Evolutionary conservation across 2,329 filamentous ascomycete genomes (phyloP), one percentile per base, ranked within the genome.

Genomic region (Cercospora zeae-maydis): DNA sequence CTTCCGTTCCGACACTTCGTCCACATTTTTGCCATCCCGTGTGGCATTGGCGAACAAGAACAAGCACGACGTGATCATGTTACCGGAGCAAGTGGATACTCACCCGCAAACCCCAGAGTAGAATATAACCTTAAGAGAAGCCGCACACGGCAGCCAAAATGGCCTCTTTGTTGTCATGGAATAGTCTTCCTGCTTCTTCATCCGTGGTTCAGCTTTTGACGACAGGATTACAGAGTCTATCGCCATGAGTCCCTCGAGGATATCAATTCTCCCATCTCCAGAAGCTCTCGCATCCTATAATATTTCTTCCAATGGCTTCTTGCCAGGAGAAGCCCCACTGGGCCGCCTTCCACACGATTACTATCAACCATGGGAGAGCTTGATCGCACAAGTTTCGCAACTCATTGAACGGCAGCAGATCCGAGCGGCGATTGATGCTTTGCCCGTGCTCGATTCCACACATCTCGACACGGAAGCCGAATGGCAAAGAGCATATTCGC

Each of bases 321-420:
- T 98, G 57, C 92, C 93, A 2, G 82, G 89, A 67, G 86, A 91
- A 66, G 78, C 89, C 19, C 93, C 93, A 39, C 81, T 97, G 66
- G 86, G 88, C 60, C 81, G 86, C 62, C 85, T 98, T 16, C 88
- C 92, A n/a, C 89, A 96, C 74, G 86, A 88, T 2, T 96, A 96
- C 80, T 98, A 97, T 78, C 88, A 90, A 75, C 91, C 91, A 73
- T 98, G 93, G 93, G 93, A 98, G 78, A 85, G 87, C 45, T 84
- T 96, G 55, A 86, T 88, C 30, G 83, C 87, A 66, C 96, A 96
- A 72, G 83, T 98, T 30, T 92, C 96, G 77, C 85, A 86, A 7
- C 82, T 97, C 63, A 86, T 97, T 53, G 83, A 96, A 59, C 92
- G 86, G 76, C 90, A 88, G 74, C 86, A 92, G 60, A 82, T 98